Evolutionary conservation across 331 rosid genomes (phyloP).

Genomic region (Cydonia oblonga): DNA sequence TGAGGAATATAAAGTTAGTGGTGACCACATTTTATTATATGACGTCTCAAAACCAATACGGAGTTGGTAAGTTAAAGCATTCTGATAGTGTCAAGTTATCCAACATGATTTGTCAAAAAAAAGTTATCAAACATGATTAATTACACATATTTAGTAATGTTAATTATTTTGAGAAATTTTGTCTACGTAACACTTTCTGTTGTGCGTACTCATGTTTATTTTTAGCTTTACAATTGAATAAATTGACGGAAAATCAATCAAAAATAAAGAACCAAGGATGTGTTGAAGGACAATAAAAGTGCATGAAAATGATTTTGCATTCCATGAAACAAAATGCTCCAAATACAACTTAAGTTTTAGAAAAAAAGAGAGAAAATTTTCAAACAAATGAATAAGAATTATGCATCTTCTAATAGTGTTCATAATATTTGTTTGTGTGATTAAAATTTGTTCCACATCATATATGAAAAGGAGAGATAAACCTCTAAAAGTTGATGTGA

Average conservation of each 20-base stretch:
- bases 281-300: too few species aligned
- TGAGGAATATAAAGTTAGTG: too few species aligned
- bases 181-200: too few species aligned
- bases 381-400: not conserved
- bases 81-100: not conserved
- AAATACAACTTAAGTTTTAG: not conserved
- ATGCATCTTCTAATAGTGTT: not conserved
- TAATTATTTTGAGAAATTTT: too few species aligned
- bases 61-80: not conserved
- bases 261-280: not conserved
- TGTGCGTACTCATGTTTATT: not conserved
- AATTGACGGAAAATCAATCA: too few species aligned
- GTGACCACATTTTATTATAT: not conserved
- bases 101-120: too few species aligned
- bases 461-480: not conserved
- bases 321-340: not conserved
- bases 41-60: not conserved
- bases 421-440: not conserved
- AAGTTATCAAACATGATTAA: not conserved
- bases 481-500: not conserved
- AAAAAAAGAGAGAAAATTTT: not conserved
- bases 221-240: not conserved
- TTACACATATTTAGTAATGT: not conserved
- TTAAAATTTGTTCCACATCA: not conserved
- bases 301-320: not conserved